Base-by-base conservation (phyloP, 75 land plant genomes). In the Pinus albicaulis region DNA sequence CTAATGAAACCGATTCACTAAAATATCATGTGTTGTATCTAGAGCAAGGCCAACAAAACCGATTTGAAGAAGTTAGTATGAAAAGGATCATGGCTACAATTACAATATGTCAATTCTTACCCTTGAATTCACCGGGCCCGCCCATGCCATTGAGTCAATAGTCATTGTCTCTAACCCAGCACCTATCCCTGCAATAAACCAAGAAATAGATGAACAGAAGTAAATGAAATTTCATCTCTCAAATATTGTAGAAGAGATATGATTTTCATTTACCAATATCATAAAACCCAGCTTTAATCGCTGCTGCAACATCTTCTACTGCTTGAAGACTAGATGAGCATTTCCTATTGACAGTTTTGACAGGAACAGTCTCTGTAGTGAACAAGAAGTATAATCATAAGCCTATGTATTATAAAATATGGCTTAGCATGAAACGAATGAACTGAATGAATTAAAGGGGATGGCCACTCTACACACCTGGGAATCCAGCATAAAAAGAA, bases 261-360 rank as follows among this genome's bases (percentile, higher is more conserved):
- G 20, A 4, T n/a, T 41, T 41, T 41, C 44, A 41, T 41, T 82
- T 68, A 90, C 92, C 92, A 66, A 90, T 90, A 53, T 90, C 92
- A 85, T 90, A 90, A 75, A 83, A 90, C 22, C 89, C 89, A 57
- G 83, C 82, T 80, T 80, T 87, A 13, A 90, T 90, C n/a, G 89
- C 86, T 44, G 89, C 87, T 68, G 83, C 92, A 57, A 90, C 92
- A 84, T 90, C 89, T 75, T 87, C 92, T 71, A 90, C 87, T 28
- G 89, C 89, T 81, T 90, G 87, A 57, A 90, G 85, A 17, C 89
- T 89, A 76, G 89, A 90, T 55, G 92, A 90, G 58, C 92, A 90
- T 70, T 90, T 87, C 78, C 89, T 81, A 59, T 90, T 90, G 56
- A 90, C 89, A 57, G 92, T 84, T 80, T 81, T 82, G 34, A 90